Conservation (phyloP, 495 filamentous ascomycete species). For the Neurospora sp. region DNA sequence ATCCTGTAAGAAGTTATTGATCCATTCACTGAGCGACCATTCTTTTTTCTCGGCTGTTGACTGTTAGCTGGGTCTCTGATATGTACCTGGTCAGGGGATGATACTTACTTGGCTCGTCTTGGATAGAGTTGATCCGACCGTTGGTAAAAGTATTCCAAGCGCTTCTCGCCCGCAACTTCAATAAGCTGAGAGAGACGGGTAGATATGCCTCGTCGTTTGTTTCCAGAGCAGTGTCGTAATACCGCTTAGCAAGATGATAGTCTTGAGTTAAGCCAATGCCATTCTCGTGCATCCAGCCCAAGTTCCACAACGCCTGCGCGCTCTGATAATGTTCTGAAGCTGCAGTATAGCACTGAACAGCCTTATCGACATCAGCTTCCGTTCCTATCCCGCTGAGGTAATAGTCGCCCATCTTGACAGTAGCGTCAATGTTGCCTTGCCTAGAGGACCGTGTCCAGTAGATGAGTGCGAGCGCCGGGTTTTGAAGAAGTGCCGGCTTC, state of each 20-base stretch:
- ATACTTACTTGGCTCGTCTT: constrained; percentile 72
- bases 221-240: constrained; percentile 84
- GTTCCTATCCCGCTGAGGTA: constrained; percentile 76
- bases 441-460: constrained; percentile 96
- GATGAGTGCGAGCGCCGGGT: constrained; percentile 71
- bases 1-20: constrained; percentile 70
- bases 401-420: constrained; percentile 98
- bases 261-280: constrained; percentile 89
- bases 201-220: constrained; percentile 90
- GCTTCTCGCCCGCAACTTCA: constrained; percentile 75
- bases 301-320: constrained; percentile 91
- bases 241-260: constrained; percentile 93
- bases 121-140: constrained; percentile 81
- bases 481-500: constrained; percentile 47
- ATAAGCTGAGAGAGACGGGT: constrained; percentile 79
- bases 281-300: constrained; percentile 99
- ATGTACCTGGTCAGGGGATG: neutral
- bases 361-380: constrained; percentile 67
- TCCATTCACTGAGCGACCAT: constrained; percentile 74
- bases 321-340: constrained; percentile 85
- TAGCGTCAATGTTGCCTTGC: constrained; percentile 83
- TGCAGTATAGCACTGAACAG: constrained; percentile 81
- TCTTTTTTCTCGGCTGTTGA: constrained; percentile 51
- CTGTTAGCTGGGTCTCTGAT: constrained; percentile 7
- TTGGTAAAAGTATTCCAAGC: constrained; percentile 91